phyloP scores from a whole-genome alignment of 768 basidiomycete genomes.

The Cystofilobasidium bisporidii region DNA sequence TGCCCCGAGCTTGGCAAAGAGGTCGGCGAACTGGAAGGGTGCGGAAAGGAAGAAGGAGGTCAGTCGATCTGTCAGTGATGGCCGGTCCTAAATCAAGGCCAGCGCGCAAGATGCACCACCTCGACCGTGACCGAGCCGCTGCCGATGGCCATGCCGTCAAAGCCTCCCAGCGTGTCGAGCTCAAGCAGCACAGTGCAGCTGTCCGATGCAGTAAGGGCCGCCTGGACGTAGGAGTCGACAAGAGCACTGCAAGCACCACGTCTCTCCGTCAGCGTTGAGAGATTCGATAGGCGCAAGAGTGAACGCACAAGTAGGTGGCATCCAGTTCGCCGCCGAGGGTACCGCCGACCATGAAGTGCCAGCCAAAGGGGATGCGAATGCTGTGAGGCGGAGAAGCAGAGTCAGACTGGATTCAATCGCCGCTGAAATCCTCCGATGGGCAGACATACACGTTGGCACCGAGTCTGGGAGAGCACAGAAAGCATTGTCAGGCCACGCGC shows the following conservation, averaged over 20 bases:
- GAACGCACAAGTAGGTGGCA: conserved; percentile 3
- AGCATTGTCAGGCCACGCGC: too few species aligned
- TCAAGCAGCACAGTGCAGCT: conserved; percentile 51
- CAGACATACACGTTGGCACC: background rate
- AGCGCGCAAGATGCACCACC: conserved; percentile 30
- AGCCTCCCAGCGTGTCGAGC: conserved; percentile 54
- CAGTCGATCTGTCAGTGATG: too few species aligned
- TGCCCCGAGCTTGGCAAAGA: conserved; percentile 50
- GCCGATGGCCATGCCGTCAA: conserved; percentile 54
- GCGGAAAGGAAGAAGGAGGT: background rate
- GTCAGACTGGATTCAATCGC: too few species aligned
- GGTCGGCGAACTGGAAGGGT: conserved; percentile 45
- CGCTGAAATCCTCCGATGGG: too few species aligned
- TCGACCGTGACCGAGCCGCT: conserved; percentile 54
- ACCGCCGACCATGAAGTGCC: background rate
- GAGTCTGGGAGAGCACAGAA: background rate
- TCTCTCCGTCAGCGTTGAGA: too few species aligned
- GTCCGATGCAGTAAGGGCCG: conserved; percentile 41
- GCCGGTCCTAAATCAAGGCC: too few species aligned
- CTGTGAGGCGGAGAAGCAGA: too few species aligned
- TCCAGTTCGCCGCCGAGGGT: conserved; percentile 12
- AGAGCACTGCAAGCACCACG: background rate
- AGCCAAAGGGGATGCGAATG: conserved; percentile 16
- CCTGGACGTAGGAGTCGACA: conserved; percentile 47
- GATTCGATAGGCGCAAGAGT: background rate